Evolutionary conservation across 129 eudicot genomes (phyloP), one percentile per base, ranked within the genome.

Genomic region (Pulicaria dysenterica): DNA sequence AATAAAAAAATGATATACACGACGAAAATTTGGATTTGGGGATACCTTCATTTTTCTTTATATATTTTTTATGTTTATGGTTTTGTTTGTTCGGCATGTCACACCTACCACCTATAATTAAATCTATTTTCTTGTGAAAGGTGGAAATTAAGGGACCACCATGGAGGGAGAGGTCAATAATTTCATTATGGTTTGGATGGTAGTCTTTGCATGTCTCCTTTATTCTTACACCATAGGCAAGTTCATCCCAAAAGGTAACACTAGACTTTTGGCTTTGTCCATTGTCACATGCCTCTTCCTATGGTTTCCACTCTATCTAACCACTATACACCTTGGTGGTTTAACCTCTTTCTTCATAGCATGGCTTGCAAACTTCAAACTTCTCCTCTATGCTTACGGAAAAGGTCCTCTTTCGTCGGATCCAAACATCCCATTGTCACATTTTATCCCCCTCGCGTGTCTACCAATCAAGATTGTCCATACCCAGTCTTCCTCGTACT

Each of bases 341-440:
- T 58, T 70, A 61, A 89, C 91, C 57, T 58, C 79, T 54, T 89
- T 86, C 79, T 86, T 86, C 70, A 77, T 89, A 17, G 75, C 89
- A 4, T 89, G 91, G 91, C 89, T 89, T 58, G 84, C 81, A 16
- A 89, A 68, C 67, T 89, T 89, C 76, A 89, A 89, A 75, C 85
- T 89, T 60, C 51, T 86, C 11, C 83, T 89, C 9, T 82, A 76
- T 62, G 85, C 91, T 70, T 86, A 73, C 61, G 75, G 73, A 45
- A 53, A 50, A 59, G 96, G 91, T 34, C 96, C 96, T 55, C 74
- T 89, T 7, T 60, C 69, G 7, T 75, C 87, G 3, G 13, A 46
- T 34, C 83, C 89, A 51, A 74, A 80, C 11, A 5, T 78, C 54
- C 79, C 89, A 0, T 24, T 85, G 5, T 51, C 79, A 12, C 73